These are phyloP conservation scores for Vitis cinerea DNA, from an alignment of 164 flowering plant species.

Conservation along the genomic window DNA sequence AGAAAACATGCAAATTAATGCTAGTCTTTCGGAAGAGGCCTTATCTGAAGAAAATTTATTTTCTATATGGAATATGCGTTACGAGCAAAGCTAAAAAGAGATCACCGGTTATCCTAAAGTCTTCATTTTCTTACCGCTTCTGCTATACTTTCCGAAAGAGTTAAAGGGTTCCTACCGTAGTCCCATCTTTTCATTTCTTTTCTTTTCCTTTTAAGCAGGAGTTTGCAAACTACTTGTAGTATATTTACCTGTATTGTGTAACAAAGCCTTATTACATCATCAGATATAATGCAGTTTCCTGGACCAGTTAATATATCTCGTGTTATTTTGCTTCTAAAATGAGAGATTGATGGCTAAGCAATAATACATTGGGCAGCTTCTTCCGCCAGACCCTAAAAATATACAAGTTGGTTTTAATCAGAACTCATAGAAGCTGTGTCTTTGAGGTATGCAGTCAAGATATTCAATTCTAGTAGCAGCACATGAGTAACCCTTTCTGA, in stretches of 20 bases:
- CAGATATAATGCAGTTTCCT: neutral
- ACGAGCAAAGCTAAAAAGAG: conserved; percentile 2
- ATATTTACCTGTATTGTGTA: neutral
- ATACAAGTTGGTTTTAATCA: conserved; percentile 10
- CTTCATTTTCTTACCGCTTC: no score
- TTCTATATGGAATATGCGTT: conserved; percentile 32
- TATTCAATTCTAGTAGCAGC: conserved; percentile 29
- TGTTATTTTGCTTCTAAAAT: neutral
- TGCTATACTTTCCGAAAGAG: no score
- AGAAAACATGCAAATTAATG: conserved; percentile 10
- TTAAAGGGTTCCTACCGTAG: neutral
- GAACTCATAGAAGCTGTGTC: conserved; percentile 48
- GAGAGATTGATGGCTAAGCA: neutral
- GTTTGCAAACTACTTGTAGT: neutral
- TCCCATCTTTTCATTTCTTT: neutral
- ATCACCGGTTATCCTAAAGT: no score
- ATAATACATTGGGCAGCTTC: neutral
- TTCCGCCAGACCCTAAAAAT: neutral
- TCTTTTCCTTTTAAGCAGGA: neutral
- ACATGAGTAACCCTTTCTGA: conserved; percentile 54
- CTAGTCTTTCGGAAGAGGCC: conserved; percentile 1
- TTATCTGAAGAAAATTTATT: conserved; percentile 6
- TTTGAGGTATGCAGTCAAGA: conserved; percentile 42
- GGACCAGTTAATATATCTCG: neutral
- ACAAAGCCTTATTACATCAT: neutral